Evolutionary conservation across 805 yeast genomes (phyloP), one percentile per base, ranked within the genome.

Genomic region (Lipomyces spencermartinsiae): DNA sequence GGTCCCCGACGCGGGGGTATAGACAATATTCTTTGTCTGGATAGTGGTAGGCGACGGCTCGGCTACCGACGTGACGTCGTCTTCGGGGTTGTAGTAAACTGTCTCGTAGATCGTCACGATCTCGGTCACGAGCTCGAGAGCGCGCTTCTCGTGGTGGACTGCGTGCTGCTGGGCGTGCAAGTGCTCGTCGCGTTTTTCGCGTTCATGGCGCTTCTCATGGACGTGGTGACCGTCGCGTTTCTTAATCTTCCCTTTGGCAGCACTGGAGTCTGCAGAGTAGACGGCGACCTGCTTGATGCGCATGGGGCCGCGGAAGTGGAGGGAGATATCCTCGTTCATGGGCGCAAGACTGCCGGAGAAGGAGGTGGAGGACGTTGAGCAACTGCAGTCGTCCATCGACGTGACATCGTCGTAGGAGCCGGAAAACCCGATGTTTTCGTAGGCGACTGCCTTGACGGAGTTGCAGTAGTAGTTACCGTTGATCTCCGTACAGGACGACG

Each of bases 251-350:
- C 66, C 37, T 6, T 55, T 82, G 86, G 70, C 78, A 75, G 77
- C 80, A 83, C 74, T 73, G 73, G 65, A 84, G 79, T 64, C 84
- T 79, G 70, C 82, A 76, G 89, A 88, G 84, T 93, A 95, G 65
- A 92, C 97, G 79, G 93, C 98, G 77, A 95, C 92, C 81, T 92
- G 92, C 76, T 83, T 81, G 77, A 92, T 86, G 77, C 86, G 84
- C 74, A 92, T 76, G 49, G 97, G 97, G 75, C 97, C 97, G 83
- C 97, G 89, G 84, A 92, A 90, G 80, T 92, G 97, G 68, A 92
- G 88, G 46, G 96, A 88, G 70, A 92, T 81, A 80, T 92, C 97
- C 83, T 92, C 95, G 79, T 91, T 89, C 71, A 92, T 83, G 53
- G 97, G 97, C 64, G 93, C 80, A 79, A 91, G 80, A 67, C 86